Evolutionary conservation across 2,329 filamentous ascomycete genomes (phyloP).

Genomic region (Ophiostoma sp.): DNA sequence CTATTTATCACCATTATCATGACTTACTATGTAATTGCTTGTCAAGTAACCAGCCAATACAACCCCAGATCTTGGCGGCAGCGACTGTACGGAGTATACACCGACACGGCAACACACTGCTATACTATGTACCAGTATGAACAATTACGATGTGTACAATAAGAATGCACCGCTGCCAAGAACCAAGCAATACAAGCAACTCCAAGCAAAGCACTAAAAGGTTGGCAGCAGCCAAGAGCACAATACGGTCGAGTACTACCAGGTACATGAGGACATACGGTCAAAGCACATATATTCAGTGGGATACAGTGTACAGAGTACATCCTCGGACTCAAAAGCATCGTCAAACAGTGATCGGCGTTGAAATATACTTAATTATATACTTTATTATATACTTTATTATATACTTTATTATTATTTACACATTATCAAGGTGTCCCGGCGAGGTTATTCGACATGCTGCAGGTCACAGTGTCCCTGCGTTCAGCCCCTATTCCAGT

Average conservation of each 20-base stretch:
- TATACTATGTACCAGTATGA: not conserved
- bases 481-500: not conserved
- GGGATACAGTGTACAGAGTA: too few species aligned
- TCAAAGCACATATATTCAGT: not conserved
- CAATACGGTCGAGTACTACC: not conserved
- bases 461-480: conserved; percentile 7
- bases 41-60: not conserved
- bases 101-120: not conserved
- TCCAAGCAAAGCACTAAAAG: not conserved
- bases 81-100: not conserved
- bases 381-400: not conserved
- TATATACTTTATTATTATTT: not conserved
- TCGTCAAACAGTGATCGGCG: not conserved
- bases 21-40: too few species aligned
- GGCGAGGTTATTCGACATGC: not conserved
- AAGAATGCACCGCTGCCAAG: not conserved
- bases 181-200: conserved; percentile 4
- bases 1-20: not conserved
- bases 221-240: not conserved
- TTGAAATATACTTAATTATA: not conserved
- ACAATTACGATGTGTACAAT: too few species aligned
- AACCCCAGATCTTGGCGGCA: conserved; percentile 1
- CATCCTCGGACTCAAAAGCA: not conserved
- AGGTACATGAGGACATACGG: not conserved
- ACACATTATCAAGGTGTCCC: not conserved